A percentile compares a stretch with the other conserved stretches of the same genome.
Evolutionary conservation across 106 monocot species (phyloP).

Genomic region (Dendrobium officinale): DNA sequence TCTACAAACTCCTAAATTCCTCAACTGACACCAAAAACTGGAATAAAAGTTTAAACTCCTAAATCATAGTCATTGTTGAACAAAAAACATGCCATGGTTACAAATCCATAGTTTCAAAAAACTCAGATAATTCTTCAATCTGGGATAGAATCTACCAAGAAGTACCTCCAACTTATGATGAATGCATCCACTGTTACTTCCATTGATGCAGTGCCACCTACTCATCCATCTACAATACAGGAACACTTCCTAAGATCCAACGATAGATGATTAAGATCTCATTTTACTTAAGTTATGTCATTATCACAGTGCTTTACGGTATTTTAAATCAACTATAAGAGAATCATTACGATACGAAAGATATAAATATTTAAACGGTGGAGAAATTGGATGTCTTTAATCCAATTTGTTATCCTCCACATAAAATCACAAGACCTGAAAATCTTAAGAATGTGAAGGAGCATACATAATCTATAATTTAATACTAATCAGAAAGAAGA

Average conservation of each 20-base stretch:
- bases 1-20: too few species aligned
- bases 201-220: not conserved
- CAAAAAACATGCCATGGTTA: not conserved
- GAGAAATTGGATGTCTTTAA: too few species aligned
- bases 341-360: not conserved
- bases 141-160: not conserved
- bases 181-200: not conserved
- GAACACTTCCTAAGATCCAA: not conserved
- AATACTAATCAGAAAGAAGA: not conserved
- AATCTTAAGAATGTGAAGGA: not conserved
- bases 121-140: not conserved
- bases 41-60: not conserved
- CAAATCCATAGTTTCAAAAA: not conserved
- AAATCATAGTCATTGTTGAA: not conserved
- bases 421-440: not conserved
- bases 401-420: too few species aligned
- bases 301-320: not conserved
- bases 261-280: not conserved
- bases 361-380: not conserved
- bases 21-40: too few species aligned
- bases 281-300: not conserved
- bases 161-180: not conserved
- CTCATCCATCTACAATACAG: conserved; percentile 5
- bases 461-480: not conserved
- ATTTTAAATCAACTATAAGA: not conserved